Evolutionary conservation across 371 early-diverging fungal genomes (phyloP), one percentile per base, ranked within the genome.

Genomic region (Apophysomyces trapeziformis): DNA sequence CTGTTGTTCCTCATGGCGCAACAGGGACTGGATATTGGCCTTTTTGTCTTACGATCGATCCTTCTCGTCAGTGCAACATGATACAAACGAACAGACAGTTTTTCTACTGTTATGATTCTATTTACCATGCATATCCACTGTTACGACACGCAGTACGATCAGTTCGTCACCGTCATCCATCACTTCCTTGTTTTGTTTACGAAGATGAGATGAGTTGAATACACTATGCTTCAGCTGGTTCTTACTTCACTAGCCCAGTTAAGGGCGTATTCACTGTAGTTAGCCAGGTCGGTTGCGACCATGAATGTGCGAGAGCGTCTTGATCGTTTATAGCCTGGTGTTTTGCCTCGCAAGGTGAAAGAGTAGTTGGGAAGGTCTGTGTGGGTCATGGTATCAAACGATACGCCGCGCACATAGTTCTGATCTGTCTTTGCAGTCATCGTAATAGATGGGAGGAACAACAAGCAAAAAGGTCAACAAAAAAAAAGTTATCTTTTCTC

Each of bases 81-180:
- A 41, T 4, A 41, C 8, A 41, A 5, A 8, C 2, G 4, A 41
- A 41, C 41, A 41, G 4, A 61, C 21, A 21, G 12, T 36, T 2
- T 16, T 56, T 18, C 32, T 26, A 26, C 2, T 26, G 32, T 26
- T 26, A 26, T 26, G 32, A 26, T 26, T 26, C 32, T 36, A 13
- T 16, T 60, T 73, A 80, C 80, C 79, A 16, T 60, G 75, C 69
- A 79, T 72, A 47, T 83, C 84, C 1, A 76, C 74, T 4, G 79
- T 83, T 12, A 79, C 74, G 0, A 83, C 84, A 45, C 81, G 71
- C 36, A 83, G 58, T n/a, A 83, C 78, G 57, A 83, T 79, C 59
- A 87, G 68, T 68, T 87, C 88, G 68, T 87, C 88, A 37, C 86
- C 85, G 64, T 86, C 81, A 38, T 87, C 88, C 72, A 87, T 79